Evolutionary conservation across 1,284 basidiomycete genomes (phyloP), one percentile per base, ranked within the genome.

Genomic region (Stereum hirsutum): DNA sequence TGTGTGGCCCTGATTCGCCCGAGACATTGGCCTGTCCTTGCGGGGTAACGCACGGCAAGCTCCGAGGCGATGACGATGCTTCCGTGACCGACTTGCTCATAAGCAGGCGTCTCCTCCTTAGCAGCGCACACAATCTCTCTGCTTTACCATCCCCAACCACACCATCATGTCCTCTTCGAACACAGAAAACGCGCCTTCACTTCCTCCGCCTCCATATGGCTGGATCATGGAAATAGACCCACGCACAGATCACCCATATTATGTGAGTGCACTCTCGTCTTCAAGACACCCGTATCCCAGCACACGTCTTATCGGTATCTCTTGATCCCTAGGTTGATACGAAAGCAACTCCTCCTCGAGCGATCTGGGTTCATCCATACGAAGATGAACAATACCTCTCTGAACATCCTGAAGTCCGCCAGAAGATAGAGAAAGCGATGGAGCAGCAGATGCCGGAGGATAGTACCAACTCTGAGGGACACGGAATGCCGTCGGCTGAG

Each of bases 341-440:
- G 0, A 66, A 60, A 41, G 70, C 74, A 4, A 64, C 59, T 3
- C 82, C 83, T n/a, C 74, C 80, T 5, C 72, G 82, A 3, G 68
- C 77, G 0, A 83, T 76, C 49, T 86, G 82, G 82, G 66, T 70
- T 3, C 80, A 86, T 53, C 82, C 83, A 1, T 76, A 74, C 48
- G 76, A 85, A 43, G 81, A 84, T 53, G 72, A 78, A 42, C 67
- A 74, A 45, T 85, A 70, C 57, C 62, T 82, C 21, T 52, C 46
- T 14, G 71, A 75, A 45, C 72, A 82, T 51, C 77, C 81, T 11
- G 70, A 74, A 11, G 51, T 65, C 10, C 58, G 59, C 39, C 62
- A 70, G 44, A 68, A 66, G 50, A 50, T 66, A 5, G 37, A 26
- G 14, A 26, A 10, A 7, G 3, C n/a, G 35, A 25, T 35, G 7